Evolutionary conservation across 73 alveolate species (phyloP).

Genomic region (Durusdinium trenchii): DNA sequence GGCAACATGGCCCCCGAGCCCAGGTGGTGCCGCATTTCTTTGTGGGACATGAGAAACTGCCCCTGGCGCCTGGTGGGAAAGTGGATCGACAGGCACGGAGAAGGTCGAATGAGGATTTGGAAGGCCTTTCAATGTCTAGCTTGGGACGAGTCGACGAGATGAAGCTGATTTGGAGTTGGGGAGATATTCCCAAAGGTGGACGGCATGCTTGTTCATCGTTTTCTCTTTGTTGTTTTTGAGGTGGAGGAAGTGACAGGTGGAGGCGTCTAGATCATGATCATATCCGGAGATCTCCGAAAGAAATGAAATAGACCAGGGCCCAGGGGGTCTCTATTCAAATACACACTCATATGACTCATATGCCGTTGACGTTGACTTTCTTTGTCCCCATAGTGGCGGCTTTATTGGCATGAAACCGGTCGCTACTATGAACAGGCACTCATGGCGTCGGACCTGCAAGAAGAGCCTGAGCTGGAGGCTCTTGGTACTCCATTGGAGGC

Average conservation of each 20-base stretch:
- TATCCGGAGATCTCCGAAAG: too few species aligned
- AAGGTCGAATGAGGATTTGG: too few species aligned
- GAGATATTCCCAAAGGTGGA: too few species aligned
- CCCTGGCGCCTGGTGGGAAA: constrained; percentile 80
- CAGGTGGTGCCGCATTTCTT: constrained; percentile 88
- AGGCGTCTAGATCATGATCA: too few species aligned
- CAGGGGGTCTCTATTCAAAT: too few species aligned
- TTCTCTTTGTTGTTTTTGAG: too few species aligned
- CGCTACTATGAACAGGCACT: constrained; percentile 19
- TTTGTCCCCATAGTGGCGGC: background rate
- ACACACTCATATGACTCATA: background rate
- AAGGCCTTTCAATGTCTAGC: too few species aligned
- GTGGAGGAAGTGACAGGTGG: too few species aligned
- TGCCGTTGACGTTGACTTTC: background rate
- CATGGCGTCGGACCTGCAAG: constrained; percentile 4
- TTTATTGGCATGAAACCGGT: background rate
- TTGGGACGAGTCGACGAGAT: too few species aligned
- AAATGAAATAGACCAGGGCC: background rate
- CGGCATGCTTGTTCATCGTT: too few species aligned
- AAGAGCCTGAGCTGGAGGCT: constrained; percentile 19
- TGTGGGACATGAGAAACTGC: constrained; percentile 35
- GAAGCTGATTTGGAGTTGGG: too few species aligned
- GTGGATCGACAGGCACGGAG: constrained; percentile 63
- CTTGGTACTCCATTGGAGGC: constrained; percentile 19
- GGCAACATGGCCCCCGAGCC: background rate